Conservation (phyloP, 352 stramenopile genomes). For the Phytophthora colocasiae region DNA sequence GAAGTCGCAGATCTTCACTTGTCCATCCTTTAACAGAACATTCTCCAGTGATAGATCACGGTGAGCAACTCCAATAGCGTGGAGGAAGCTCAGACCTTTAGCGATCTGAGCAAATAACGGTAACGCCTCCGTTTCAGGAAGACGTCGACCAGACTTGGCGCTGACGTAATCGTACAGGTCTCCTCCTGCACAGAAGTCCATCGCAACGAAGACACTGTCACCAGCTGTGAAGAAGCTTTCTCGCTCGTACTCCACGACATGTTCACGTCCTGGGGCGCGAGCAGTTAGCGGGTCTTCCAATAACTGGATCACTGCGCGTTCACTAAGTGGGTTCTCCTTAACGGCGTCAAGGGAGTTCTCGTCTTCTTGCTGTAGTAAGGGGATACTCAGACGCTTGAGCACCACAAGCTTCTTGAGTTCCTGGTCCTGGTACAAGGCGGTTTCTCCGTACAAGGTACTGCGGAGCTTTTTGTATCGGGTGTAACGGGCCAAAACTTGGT, state of each 20-base stretch:
- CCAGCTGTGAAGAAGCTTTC: conserved; percentile 51
- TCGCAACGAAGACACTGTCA: conserved; percentile 61
- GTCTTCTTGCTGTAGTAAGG: conserved; percentile 45
- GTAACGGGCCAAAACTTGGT: conserved; percentile 44
- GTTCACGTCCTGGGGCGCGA: conserved; percentile 38
- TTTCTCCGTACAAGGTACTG: conserved; percentile 65
- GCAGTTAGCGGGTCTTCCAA: conserved; percentile 38
- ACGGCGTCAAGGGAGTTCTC: conserved; percentile 14
- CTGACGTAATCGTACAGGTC: conserved; percentile 70
- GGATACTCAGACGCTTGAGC: conserved; percentile 61
- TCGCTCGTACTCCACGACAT: conserved; percentile 55
- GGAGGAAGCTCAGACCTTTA: conserved; percentile 54
- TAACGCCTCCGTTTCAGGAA: conserved; percentile 53
- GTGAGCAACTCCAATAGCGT: conserved; percentile 56
- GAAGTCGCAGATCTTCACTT: conserved; percentile 75
- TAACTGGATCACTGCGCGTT: conserved; percentile 60
- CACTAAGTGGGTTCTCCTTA: conserved; percentile 59
- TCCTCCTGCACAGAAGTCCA: conserved; percentile 73
- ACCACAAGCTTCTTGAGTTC: conserved; percentile 52
- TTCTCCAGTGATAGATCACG: conserved; percentile 73
- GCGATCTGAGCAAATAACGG: conserved; percentile 50
- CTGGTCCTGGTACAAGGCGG: conserved; percentile 55
- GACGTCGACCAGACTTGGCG: conserved; percentile 29
- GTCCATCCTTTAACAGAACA: conserved; percentile 51
- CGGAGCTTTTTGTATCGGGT: conserved; percentile 49